Evolutionary conservation across 257 asterid species (phyloP).

Genomic region (Rubia yunnanensis): DNA sequence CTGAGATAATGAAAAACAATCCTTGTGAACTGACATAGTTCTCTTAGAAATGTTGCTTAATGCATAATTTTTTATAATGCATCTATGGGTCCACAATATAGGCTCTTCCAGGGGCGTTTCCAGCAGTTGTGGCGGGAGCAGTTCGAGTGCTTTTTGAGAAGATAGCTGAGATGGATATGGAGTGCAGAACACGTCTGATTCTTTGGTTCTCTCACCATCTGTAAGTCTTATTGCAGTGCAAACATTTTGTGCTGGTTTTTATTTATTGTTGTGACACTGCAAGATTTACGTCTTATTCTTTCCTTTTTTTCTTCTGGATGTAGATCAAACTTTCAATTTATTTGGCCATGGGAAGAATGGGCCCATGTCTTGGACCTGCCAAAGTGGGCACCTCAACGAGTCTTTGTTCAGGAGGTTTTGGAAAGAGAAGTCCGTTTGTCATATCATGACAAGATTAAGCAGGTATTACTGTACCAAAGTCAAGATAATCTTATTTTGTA

Average conservation of each 20-base stretch:
- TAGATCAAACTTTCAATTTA: slow-evolving; percentile 97
- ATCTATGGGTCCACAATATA: slow-evolving; percentile 18
- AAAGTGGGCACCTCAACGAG: slow-evolving; percentile 97
- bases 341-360: slow-evolving; percentile 99
- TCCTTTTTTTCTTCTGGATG: slow-evolving; percentile 6
- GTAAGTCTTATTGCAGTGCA: slow-evolving; percentile 22
- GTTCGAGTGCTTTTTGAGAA: slow-evolving; percentile 92
- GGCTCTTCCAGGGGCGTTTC: slow-evolving; percentile 99
- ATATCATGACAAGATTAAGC: slow-evolving; percentile 94
- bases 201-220: slow-evolving; percentile 99
- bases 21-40: background rate
- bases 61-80: background rate
- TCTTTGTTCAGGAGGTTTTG: slow-evolving; percentile 94
- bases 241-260: background rate
- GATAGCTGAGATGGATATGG: slow-evolving; percentile 94
- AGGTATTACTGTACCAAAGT: slow-evolving; percentile 34
- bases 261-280: background rate
- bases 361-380: slow-evolving; percentile 88
- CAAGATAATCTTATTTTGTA: background rate
- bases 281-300: slow-evolving; percentile 1
- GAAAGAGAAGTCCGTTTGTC: slow-evolving; percentile 97
- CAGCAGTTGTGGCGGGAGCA: slow-evolving; percentile 97
- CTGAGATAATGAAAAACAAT: background rate
- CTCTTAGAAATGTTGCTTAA: slow-evolving; percentile 3
- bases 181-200: slow-evolving; percentile 86